Evolutionary conservation across 805 yeast species (phyloP), one percentile per base, ranked within the genome.

Genomic region (Zygosaccharomyces bailii): DNA sequence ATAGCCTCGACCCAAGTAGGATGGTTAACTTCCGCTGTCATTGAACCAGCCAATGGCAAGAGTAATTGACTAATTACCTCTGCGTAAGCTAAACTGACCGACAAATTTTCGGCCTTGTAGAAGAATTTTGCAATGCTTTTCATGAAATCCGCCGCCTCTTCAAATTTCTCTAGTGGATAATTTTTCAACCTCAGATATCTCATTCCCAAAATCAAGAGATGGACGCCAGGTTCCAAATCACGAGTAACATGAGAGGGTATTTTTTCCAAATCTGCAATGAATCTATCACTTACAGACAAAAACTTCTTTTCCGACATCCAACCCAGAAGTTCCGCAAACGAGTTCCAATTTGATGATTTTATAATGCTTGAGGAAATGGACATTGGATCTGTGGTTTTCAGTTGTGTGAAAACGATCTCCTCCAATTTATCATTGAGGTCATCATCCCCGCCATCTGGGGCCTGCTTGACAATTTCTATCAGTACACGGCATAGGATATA

Each of bases 1-100:
- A 88, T 77, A 0, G 96, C 93, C 32, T 80, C 86, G 0, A 83
- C 81, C 99, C 99, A 93, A 1, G 84, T 80, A 2, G 99, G 99
- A 61, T 91, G 96, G 57, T 93, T 91, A 0, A 88, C 90, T 60
- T 93, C 99, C 0, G 96, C 98, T 0, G 96, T 87, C 24, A 90
- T 72, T 1, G 80, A 73, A 6, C 87, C 91, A 0, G 97, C 95
- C 18, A 93, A 63, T 0, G 97, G 95, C 32, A 88, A 67, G 2
- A 93, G 66, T 19, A 93, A 73, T 42, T 79, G 82, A 44, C 84
- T 75, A 31, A 90, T 71, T 1, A 88, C 96, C 51, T 88, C 96
- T 37, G 93, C 85, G 59, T 91, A 95, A 1, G 96, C 90, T 46
- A 77, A 71, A 25, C 80, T 72, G 1, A 91, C 72, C 2, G 80